Base-by-base conservation (phyloP, 768 basidiomycete species). In the Panaeolus papilionaceus region DNA sequence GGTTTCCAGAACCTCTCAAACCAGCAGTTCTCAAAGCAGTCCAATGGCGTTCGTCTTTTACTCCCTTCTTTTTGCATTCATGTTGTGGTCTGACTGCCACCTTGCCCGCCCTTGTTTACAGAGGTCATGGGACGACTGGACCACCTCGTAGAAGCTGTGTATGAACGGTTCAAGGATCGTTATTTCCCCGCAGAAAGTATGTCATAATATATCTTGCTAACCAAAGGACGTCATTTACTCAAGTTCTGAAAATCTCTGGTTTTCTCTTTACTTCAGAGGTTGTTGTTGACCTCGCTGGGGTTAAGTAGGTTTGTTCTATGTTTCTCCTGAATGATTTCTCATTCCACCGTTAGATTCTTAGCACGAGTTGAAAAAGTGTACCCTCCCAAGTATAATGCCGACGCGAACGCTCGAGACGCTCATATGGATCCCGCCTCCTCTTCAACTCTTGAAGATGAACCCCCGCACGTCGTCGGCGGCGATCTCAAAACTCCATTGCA, bases 81-180 rank as follows among this genome's bases (percentile, higher is more conserved):
- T 69, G 18, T 61, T 66, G 64, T 67, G 62, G 51, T 65, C 68
- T 66, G 67, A 49, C 72, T 69, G 70, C 66, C 54, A 44, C 63
- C 58, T 39, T 61, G 45, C 66, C 49, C 54, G 65, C 73, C 47
- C 70, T 69, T 71, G 69, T 71, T 73, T 70, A 42, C 79, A 98
- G 96, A 98, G 90, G 94, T 98, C 71, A 92, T 98, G 80, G 97
- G 98, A 61, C 92, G 98, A 67, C 83, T 99, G 65, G 97, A 99
- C 80, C 93, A 93, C 74, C 84, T 99, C 20, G 95, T 97, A 18
- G 98, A 99, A 77, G 91, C 92, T 62, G 93, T 98, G 44, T 98
- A 89, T 74, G 96, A 98, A 70, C 92, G 98, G 64, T 99, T 95
- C 86, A 95, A 96, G 74, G 93, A 99, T 81, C 88, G 98, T 38